Conservation (phyloP, 148 eudicot genomes). For the Arctostaphylos glauca region DNA sequence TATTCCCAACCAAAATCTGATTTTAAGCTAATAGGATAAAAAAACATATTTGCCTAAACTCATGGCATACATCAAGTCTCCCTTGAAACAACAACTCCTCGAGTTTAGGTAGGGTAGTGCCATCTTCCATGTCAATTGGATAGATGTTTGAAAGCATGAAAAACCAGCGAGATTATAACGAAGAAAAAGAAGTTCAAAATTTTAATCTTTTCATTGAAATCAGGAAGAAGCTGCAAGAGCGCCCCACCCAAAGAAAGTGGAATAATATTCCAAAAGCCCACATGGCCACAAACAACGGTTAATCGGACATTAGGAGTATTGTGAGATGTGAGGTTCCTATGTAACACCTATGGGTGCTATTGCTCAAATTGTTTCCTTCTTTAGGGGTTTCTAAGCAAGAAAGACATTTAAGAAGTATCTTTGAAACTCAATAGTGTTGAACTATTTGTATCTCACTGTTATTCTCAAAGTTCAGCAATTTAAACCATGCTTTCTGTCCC, state of each 20-base stretch:
- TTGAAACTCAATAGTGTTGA: background rate
- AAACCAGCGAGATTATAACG: too few relatives aligned
- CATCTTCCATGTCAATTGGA: too few relatives aligned
- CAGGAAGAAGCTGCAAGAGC: too few relatives aligned
- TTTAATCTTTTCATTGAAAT: too few relatives aligned
- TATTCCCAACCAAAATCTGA: too few relatives aligned
- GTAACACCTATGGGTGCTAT: background rate
- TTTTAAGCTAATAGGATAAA: too few relatives aligned
- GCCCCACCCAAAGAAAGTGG: background rate
- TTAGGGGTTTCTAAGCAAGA: background rate
- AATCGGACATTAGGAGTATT: background rate
- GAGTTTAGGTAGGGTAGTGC: too few relatives aligned
- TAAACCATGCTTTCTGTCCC: background rate
- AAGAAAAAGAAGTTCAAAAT: too few relatives aligned
- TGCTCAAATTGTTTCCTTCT: conserved; percentile 9
- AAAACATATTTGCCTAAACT: too few relatives aligned
- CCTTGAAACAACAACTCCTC: too few relatives aligned
- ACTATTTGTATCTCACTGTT: background rate
- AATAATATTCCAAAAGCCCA: background rate
- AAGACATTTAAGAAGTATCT: background rate
- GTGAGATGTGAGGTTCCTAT: background rate
- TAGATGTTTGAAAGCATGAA: too few relatives aligned
- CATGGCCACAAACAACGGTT: background rate
- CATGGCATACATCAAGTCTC: too few relatives aligned
- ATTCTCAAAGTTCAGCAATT: background rate